These are phyloP conservation scores for Sanghuangporus baumii DNA, from an alignment of 1,284 basidiomycete species.

Conservation along the genomic window DNA sequence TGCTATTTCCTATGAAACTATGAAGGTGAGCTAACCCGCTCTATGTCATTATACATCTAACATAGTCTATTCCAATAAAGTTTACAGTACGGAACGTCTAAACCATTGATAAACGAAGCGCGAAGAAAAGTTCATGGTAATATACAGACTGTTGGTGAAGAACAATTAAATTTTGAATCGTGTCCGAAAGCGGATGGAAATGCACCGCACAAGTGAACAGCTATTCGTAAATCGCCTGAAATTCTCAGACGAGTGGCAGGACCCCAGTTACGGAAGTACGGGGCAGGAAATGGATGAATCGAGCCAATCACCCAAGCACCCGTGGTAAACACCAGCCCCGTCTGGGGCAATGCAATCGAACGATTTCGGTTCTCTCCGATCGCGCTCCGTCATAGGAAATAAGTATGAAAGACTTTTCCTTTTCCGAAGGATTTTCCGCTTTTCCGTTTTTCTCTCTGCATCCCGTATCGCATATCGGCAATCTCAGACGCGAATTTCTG, in stretches of 20 bases:
- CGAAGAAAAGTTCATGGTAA: not conserved
- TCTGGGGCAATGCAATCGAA: not conserved
- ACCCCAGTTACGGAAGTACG: not conserved
- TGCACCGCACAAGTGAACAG: not conserved
- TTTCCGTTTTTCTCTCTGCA: not conserved
- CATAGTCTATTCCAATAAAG: not conserved
- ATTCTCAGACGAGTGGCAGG: not conserved
- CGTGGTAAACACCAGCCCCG: not conserved
- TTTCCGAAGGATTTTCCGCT: not conserved
- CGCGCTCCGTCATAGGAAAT: not conserved
- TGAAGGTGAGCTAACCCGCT: not conserved
- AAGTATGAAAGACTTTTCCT: not conserved
- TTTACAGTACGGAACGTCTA: not conserved
- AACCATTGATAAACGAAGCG: not conserved
- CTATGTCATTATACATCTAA: not conserved
- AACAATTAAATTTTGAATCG: not conserved
- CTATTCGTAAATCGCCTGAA: constrained; percentile 1
- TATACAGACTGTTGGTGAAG: not conserved
- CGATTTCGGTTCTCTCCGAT: constrained; percentile 11
- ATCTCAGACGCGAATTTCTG: constrained; percentile 2
- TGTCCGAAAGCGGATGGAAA: not conserved
- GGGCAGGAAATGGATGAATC: not conserved
- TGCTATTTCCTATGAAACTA: constrained; percentile 3
- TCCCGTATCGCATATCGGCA: not conserved
- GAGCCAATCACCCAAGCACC: not conserved